phyloP scores from a whole-genome alignment of 2,329 filamentous ascomycete species.

The Alternaria brassicicola region DNA sequence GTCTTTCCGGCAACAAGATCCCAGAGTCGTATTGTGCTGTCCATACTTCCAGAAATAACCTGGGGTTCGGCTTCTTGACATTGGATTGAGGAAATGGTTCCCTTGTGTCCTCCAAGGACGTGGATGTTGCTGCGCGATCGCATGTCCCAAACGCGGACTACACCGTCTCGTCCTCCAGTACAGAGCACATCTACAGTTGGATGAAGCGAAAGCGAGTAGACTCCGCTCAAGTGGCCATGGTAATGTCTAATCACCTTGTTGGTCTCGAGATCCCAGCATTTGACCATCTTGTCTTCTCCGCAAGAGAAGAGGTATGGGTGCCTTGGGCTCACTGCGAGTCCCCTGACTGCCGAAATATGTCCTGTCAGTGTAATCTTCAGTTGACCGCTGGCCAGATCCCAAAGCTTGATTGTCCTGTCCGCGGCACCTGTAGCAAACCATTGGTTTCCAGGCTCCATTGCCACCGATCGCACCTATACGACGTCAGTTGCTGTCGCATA shows the following conservation, averaged over 20 bases:
- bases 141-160: slow-evolving; percentile 96
- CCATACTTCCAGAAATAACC: slow-evolving; percentile 90
- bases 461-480: slow-evolving; percentile 73
- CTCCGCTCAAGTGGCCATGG: slow-evolving; percentile 93
- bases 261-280: slow-evolving; percentile 99
- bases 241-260: slow-evolving; percentile 90
- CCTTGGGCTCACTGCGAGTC: slow-evolving; percentile 86
- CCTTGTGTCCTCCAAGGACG: slow-evolving; percentile 87
- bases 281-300: slow-evolving; percentile 99
- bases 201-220: slow-evolving; percentile 92
- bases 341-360: slow-evolving; percentile 51
- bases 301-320: slow-evolving; percentile 98
- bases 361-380: slow-evolving; percentile 40
- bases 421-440: slow-evolving; percentile 97
- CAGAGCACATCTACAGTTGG: slow-evolving; percentile 93
- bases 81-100: slow-evolving; percentile 84
- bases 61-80: slow-evolving; percentile 97
- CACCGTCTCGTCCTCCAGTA: slow-evolving; percentile 92
- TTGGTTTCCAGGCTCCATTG: slow-evolving; percentile 93
- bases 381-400: slow-evolving; percentile 85
- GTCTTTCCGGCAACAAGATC: slow-evolving; percentile 95
- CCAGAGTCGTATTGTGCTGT: slow-evolving; percentile 72
- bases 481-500: neutral
- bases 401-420: slow-evolving; percentile 91
- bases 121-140: slow-evolving; percentile 94